Evolutionary conservation across 1,139 yeast genomes (phyloP), one percentile per base, ranked within the genome.

Genomic region (Yamadazyma epiphylla): DNA sequence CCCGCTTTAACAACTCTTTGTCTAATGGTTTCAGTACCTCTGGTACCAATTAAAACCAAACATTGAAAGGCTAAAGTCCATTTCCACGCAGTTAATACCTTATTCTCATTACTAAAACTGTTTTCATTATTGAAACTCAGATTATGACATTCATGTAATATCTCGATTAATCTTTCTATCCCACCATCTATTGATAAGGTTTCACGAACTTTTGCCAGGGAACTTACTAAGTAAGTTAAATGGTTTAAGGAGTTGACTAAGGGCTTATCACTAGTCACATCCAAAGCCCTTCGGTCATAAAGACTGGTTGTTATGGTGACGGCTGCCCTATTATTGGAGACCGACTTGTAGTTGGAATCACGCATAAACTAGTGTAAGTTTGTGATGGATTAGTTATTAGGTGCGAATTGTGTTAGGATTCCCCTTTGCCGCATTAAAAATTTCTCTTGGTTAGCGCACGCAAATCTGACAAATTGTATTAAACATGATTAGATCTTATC

Each of bases 51-150:
- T 38, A 88, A 71, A 1, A 89, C 95, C 37, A 91, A 62, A 50
- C 96, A 88, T 58, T 91, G 97, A 51, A 91, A 80, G 0, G 96
- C 87, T 37, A 91, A 63, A 5, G 95, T 86, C 98, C 98, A 91
- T 59, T 89, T 91, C 96, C 96, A 89, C 0, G 95, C 91, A 12
- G 80, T 71, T 35, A 85, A 61, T 15, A 81, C 70, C 38, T 72
- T 73, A 40, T 60, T 61, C 35, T 71, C 77, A 28, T 60, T 55
- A 36, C 60, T 62, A 31, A 70, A 70, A 17, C 74, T 59, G 43
- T 50, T 56, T 32, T 64, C 70, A 29, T 43, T 49, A 36, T 50
- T 55, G 42, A 51, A 58, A 6, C 60, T 52, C 33, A 58, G 49
- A 38, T 63, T 60, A 39, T 74, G 77, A 49, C 96, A 88, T 46